Evolutionary conservation across 495 filamentous ascomycete genomes (phyloP), one percentile per base, ranked within the genome.

Genomic region (Penicillium pancosmium): DNA sequence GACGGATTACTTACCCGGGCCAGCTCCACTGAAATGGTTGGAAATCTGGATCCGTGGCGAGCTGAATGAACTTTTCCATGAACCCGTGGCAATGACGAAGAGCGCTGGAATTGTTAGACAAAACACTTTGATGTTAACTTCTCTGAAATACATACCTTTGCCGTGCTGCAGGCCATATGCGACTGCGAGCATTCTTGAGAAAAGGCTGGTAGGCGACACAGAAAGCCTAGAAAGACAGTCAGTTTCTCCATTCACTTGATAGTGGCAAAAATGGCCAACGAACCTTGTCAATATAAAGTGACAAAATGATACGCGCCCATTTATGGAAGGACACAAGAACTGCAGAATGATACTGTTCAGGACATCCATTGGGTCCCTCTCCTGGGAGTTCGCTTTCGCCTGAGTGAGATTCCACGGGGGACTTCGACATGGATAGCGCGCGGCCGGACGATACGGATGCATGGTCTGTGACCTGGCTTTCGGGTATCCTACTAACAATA

Each of bases 11-110:
- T 52, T 63, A 72, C 69, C 80, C 82, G 10, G 82, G 81, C 72
- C 80, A 84, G 62, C 80, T 82, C 82, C 82, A 84, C n/a, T 81
- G 78, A 46, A 83, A 84, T 2, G 82, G 80, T 50, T 82, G 80
- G 52, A 84, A 84, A 27, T 79, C 73, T 5, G 79, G 73, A 41
- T 82, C 78, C 4, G 77, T 80, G 3, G 80, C 77, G 21, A 84
- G 70, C 16, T 79, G 71, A 34, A 84, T 75, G 53, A 84, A 84
- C 44, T 81, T 82, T 21, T 78, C 78, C 72, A 84, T 80, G 60
- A 83, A 84, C 0, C 79, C 79, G 65, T 82, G 78, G 51, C 80
- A 83, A 53, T 81, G 78, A 15, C 78, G 81, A 46, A 84, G 68
- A 15, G 82, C 82, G 58, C 81, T 83, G 56, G 5, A 33, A 21